Base-by-base conservation (phyloP, 1,284 basidiomycete genomes). In the Microbotryum lychnidis-dioicae region DNA sequence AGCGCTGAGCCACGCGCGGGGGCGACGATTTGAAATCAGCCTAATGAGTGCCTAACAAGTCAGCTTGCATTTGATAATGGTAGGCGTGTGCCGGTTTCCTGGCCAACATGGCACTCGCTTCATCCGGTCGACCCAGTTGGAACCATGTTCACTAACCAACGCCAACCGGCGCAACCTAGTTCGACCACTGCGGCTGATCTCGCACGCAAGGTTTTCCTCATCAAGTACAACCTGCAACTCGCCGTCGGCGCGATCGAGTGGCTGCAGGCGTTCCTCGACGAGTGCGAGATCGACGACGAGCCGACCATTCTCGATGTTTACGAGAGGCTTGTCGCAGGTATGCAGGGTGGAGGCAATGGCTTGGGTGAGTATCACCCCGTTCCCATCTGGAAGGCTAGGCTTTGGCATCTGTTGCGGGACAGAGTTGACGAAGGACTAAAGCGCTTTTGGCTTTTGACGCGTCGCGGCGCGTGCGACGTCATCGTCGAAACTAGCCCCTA, bases 201-300 rank as follows among this genome's bases (percentile, higher is more conserved):
- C 23, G 66, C 64, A 3, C 64, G 66, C 48, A 63, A 64, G 47
- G 50, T 68, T 33, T 66, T 68, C 27, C 56, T 64, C 50, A 57
- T 58, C 37, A 64, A 69, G 54, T 60, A 64, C 57, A 58, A 58
- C 21, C 53, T 69, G 31, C 62, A 66, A 37, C 65, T 69, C 53
- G 65, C 60, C 1, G 65, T 65, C 7, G 59, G 54, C 21, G 65
- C 59, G 45, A 60, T 69, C 23, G 54, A 27, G 16, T 66, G 65
- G 67, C 56, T 68, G 42, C 64, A 61, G 14, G 10, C 46, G 8
- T 46, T 69, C 7, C 44, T 60, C 18, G 33, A 6, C 2, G 29
- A 61, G 29, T 64, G 61, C 14, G 58, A 48, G 18, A 37, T 67
- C 42, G 37, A 62, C 29, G 60, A 69, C 54, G 62, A 64, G 37